phyloP scores from a whole-genome alignment of 305 asterid species.

The Solanum hybrid region DNA sequence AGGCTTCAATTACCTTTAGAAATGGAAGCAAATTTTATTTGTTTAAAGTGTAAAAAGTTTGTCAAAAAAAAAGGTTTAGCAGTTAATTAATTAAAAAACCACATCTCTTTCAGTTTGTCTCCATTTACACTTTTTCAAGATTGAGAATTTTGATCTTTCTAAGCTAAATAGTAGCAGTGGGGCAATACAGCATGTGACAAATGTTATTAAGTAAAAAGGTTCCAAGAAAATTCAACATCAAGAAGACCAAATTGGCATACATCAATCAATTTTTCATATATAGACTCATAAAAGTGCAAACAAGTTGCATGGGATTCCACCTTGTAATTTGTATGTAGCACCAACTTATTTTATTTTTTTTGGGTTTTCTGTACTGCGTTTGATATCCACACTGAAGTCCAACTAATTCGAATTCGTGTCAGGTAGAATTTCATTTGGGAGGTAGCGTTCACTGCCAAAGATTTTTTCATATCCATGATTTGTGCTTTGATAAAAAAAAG shows the following conservation, averaged over 20 bases:
- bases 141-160: neutral
- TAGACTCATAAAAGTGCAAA: neutral
- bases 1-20: neutral
- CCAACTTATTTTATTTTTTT: neutral
- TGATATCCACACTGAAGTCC: neutral
- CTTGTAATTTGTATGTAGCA: neutral
- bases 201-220: neutral
- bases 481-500: too few species aligned
- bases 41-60: neutral
- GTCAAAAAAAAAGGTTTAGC: neutral
- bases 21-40: neutral
- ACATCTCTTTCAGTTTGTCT: neutral
- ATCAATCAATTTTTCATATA: neutral
- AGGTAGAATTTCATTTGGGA: neutral
- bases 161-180: neutral
- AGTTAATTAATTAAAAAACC: neutral
- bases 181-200: constrained; percentile 1
- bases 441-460: neutral
- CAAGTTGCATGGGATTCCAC: constrained; percentile 16
- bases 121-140: neutral
- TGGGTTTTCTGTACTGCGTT: too few species aligned
- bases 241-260: neutral
- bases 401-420: too few species aligned
- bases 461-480: neutral
- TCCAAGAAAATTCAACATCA: neutral